Evolutionary conservation across 1,284 basidiomycete species (phyloP).

Genomic region (Peniophora sp.): DNA sequence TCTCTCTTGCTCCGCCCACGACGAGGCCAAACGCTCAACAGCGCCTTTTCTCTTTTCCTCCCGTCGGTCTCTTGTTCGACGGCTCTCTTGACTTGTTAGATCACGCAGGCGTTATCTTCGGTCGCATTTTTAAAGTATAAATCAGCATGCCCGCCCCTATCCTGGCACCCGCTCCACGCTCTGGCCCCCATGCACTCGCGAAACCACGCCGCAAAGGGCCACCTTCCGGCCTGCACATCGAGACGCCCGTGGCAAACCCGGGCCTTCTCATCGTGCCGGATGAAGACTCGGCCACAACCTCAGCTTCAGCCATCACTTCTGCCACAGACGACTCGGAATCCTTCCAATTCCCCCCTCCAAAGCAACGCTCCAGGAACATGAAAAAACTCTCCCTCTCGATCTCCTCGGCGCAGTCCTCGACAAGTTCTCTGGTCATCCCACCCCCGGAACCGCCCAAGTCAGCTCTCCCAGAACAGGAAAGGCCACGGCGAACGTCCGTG

Average conservation of each 20-base stretch:
- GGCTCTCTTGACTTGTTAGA: constrained; percentile 7
- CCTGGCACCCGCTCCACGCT: constrained; percentile 29
- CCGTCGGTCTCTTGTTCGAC: constrained; percentile 21
- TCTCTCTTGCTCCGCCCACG: too few relatives aligned
- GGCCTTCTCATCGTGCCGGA: constrained; percentile 40
- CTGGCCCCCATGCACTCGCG: constrained; percentile 3
- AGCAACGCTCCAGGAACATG: constrained; percentile 52
- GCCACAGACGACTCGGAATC: constrained; percentile 45
- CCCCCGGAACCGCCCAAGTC: constrained; percentile 18
- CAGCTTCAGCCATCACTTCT: constrained; percentile 45
- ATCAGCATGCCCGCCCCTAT: constrained; percentile 39
- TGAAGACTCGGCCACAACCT: constrained; percentile 36
- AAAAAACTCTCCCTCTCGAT: constrained; percentile 69
- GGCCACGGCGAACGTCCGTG: constrained; percentile 52
- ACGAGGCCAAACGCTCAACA: too few relatives aligned
- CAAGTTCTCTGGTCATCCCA: constrained; percentile 36
- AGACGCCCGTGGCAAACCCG: constrained; percentile 39
- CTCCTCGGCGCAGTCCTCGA: constrained; percentile 51
- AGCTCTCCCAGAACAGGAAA: constrained; percentile 17
- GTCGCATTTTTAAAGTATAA: constrained; percentile 24
- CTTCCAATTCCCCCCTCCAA: constrained; percentile 33
- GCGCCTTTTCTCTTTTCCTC: constrained; percentile 13
- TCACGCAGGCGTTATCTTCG: constrained; percentile 7
- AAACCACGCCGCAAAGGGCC: constrained; percentile 47
- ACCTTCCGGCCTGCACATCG: constrained; percentile 50